phyloP scores from a whole-genome alignment of 2,329 filamentous ascomycete species.

The Diaporthe batatas region DNA sequence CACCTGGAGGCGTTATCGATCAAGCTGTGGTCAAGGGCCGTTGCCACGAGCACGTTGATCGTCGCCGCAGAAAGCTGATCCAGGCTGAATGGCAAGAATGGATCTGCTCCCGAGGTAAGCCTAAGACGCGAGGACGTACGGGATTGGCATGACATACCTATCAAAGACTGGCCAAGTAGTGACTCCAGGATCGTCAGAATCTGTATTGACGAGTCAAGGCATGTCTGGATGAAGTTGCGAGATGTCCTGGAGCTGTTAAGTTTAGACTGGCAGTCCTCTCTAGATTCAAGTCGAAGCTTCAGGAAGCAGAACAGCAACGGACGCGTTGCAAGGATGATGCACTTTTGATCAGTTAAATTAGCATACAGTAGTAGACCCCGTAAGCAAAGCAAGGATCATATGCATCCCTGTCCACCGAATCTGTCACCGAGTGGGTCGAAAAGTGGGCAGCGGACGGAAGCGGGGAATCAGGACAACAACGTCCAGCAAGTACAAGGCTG shows the following conservation, averaged over 20 bases:
- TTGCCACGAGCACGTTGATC: constrained; percentile 15
- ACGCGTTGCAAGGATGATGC: constrained; percentile 49
- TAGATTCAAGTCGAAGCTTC: constrained; percentile 50
- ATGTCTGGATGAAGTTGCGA: constrained; percentile 46
- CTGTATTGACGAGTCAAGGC: constrained; percentile 27
- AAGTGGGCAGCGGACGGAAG: not conserved
- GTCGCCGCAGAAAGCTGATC: constrained; percentile 22
- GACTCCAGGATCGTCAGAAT: constrained; percentile 53
- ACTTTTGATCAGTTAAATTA: not conserved
- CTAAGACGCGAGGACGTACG: too few relatives aligned
- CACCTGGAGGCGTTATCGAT: constrained; percentile 17
- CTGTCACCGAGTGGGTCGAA: too few relatives aligned
- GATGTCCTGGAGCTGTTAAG: constrained; percentile 52
- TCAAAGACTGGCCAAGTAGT: constrained; percentile 36
- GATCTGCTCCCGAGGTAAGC: not conserved
- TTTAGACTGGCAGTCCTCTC: constrained; percentile 9
- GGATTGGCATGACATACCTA: constrained; percentile 41
- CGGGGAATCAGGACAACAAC: not conserved
- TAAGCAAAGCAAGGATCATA: not conserved
- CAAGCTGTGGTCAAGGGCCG: constrained; percentile 6
- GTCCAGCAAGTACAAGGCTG: not conserved
- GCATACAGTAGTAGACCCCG: not conserved
- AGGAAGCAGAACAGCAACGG: constrained; percentile 51
- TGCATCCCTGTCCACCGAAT: too few relatives aligned
- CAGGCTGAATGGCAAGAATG: constrained; percentile 21